These are phyloP conservation scores for Naganishia vishniacii DNA, from an alignment of 768 basidiomycete genomes.

Conservation along the genomic window DNA sequence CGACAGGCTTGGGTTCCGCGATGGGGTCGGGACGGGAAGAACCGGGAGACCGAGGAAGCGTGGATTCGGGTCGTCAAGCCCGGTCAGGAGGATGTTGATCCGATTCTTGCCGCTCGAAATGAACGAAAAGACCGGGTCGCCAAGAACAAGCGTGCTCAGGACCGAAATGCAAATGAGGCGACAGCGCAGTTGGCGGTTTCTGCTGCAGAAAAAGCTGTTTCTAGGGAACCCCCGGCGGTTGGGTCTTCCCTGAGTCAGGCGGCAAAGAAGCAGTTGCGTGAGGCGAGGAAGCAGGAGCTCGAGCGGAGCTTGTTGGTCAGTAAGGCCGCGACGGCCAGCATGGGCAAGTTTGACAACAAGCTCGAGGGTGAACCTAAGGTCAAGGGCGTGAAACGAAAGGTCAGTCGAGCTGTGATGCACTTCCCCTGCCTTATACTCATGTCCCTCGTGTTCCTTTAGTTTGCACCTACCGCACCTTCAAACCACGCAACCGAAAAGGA, in stretches of 20 bases:
- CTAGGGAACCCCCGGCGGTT: not conserved
- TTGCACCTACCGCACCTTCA: constrained; percentile 72
- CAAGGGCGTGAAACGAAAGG: constrained; percentile 85
- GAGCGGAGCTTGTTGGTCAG: constrained; percentile 70
- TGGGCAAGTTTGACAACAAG: constrained; percentile 84
- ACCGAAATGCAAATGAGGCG: constrained; percentile 66
- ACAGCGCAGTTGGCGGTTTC: constrained; percentile 39
- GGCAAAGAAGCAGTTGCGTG: constrained; percentile 41
- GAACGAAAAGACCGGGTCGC: constrained; percentile 72
- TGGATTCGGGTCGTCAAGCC: constrained; percentile 88
- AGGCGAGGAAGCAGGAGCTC: constrained; percentile 65
- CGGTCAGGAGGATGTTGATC: constrained; percentile 75
- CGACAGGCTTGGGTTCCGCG: constrained; percentile 83
- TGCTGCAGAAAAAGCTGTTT: constrained; percentile 34
- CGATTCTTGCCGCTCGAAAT: constrained; percentile 66
- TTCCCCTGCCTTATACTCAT: not conserved
- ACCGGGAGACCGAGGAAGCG: constrained; percentile 74
- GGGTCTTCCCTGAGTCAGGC: constrained; percentile 26
- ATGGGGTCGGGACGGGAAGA: constrained; percentile 81
- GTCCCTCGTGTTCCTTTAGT: constrained; percentile 53
- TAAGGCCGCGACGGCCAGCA: constrained; percentile 80
- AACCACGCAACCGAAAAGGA: constrained; percentile 62
- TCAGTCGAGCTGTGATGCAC: too few relatives aligned
- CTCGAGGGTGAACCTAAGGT: constrained; percentile 87
- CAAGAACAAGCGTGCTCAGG: constrained; percentile 75